Percentiles rank a stretch among this genome's conserved stretches.
Evolutionary conservation across 192 early-diverging fungal genomes (phyloP).

Genomic region (Podila epicladia): DNA sequence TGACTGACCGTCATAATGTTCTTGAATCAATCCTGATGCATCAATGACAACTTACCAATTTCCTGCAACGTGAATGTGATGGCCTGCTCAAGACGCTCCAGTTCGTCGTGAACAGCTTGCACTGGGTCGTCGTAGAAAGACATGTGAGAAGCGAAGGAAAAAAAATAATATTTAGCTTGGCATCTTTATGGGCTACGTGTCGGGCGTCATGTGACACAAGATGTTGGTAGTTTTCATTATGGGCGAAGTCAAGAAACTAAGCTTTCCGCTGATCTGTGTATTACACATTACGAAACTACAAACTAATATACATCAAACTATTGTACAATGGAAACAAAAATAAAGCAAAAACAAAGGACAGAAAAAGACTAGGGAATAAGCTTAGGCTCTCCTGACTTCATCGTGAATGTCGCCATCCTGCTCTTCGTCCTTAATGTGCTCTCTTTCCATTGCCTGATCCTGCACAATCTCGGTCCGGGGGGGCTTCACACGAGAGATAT

Average conservation of each 20-base stretch:
- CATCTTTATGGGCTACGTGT: too few species aligned
- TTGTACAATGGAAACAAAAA: neutral
- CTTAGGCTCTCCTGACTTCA: neutral
- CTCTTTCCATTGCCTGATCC: neutral
- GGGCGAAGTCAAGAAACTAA: neutral
- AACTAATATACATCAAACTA: neutral
- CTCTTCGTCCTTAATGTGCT: neutral
- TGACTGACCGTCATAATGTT: neutral
- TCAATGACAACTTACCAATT: neutral
- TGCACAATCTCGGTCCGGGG: neutral
- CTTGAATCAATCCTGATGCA: neutral
- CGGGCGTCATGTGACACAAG: too few species aligned
- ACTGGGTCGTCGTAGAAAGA: neutral
- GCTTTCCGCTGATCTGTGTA: too few species aligned
- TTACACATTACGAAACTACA: neutral
- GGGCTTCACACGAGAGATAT: neutral
- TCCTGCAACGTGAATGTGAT: neutral
- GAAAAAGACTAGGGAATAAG: neutral
- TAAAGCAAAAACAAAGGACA: neutral
- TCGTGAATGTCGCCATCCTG: neutral
- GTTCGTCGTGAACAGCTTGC: neutral
- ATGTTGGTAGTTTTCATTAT: too few species aligned
- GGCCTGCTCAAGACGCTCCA: neutral
- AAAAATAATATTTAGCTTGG: neutral
- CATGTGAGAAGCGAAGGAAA: neutral